Conservation (phyloP, 2,329 filamentous ascomycete genomes). For the Fusarium continuum region DNA sequence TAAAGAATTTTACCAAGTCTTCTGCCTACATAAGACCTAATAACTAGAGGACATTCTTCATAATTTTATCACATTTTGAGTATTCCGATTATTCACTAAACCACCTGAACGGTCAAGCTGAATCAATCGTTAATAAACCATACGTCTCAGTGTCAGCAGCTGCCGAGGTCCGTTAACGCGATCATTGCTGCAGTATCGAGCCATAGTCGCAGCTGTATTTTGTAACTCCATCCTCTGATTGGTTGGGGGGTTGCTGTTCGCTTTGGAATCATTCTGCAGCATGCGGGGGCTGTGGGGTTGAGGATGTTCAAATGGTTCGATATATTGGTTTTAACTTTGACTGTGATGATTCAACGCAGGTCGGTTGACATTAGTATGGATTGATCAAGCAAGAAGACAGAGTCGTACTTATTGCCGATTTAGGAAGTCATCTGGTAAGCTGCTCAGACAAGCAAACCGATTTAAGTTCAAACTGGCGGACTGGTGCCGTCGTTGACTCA, state of each 20-base stretch:
- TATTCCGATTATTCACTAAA: no score
- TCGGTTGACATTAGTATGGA: no score
- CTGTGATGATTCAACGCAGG: no score
- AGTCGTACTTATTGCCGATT: not conserved
- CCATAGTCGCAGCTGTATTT: constrained; percentile 7
- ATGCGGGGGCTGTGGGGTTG: constrained; percentile 32
- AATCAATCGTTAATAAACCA: not conserved
- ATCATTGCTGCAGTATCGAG: not conserved
- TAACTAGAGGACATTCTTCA: no score
- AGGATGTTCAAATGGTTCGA: constrained; percentile 6
- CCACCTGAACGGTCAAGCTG: no score
- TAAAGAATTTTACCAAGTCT: no score
- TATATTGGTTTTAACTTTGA: not conserved
- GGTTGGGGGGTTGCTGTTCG: constrained; percentile 8
- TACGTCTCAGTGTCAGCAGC: not conserved
- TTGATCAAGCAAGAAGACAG: not conserved
- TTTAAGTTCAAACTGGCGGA: no score
- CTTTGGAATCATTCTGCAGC: constrained; percentile 37
- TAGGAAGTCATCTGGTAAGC: not conserved
- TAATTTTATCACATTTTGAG: no score
- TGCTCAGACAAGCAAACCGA: no score
- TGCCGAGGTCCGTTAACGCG: not conserved
- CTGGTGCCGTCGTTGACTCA: no score
- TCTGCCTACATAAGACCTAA: no score
- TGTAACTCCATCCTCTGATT: constrained; percentile 11